These are phyloP conservation scores for Coemansia sp. DNA, from an alignment of 192 early-diverging fungal genomes.

Conservation along the genomic window DNA sequence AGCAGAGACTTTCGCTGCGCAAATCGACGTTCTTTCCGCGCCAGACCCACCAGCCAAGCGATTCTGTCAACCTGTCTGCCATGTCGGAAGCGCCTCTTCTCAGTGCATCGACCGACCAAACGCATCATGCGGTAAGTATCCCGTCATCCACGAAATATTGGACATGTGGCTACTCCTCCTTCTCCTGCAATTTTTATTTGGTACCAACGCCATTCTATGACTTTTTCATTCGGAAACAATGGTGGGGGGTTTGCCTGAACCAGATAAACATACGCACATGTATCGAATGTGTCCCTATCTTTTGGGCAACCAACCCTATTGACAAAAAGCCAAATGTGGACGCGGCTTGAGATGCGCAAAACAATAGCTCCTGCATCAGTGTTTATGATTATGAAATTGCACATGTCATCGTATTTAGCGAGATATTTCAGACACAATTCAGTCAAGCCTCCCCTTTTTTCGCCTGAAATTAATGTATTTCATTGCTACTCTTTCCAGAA, in stretches of 20 bases:
- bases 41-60: constrained; percentile 9
- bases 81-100: constrained; percentile 6
- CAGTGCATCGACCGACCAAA: constrained; percentile 7
- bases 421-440: not conserved
- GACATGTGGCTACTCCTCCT: not conserved
- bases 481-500: not conserved
- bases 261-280: not conserved
- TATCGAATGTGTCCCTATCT: not conserved
- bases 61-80: not conserved
- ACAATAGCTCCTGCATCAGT: not conserved
- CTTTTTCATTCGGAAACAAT: too few relatives aligned
- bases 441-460: not conserved
- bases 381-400: not conserved
- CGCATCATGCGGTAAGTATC: constrained; percentile 32
- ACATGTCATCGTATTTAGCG: not conserved
- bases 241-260: not conserved
- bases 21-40: constrained; percentile 31
- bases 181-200: not conserved
- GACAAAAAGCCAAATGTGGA: not conserved
- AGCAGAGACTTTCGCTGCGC: constrained; percentile 34
- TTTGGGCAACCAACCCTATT: not conserved
- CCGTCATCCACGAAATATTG: not conserved
- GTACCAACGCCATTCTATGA: not conserved
- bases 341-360: not conserved
- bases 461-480: not conserved